Evolutionary conservation across 345 rosid genomes (phyloP).

Genomic region (Pugionium cornutum): DNA sequence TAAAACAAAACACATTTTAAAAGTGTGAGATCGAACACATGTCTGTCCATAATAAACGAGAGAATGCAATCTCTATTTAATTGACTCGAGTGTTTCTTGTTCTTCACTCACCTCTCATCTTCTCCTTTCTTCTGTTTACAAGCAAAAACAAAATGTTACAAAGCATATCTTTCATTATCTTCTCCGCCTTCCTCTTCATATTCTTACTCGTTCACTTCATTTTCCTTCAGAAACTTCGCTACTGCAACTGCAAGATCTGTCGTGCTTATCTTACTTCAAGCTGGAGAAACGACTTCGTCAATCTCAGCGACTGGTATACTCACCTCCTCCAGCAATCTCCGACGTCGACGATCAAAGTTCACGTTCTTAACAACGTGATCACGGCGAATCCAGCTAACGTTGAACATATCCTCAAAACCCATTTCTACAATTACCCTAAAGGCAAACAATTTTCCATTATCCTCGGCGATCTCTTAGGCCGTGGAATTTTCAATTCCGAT

Average conservation of each 20-base stretch:
- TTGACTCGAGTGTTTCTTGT: conserved; percentile 19
- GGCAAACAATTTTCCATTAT: conserved; percentile 75
- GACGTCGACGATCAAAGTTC: conserved; percentile 62
- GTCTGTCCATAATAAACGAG: conserved; percentile 32
- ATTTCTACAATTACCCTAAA: conserved; percentile 70
- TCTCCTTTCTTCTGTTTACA: conserved; percentile 15
- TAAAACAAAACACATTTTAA: too few species aligned
- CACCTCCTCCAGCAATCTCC: conserved; percentile 65
- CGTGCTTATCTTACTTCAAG: conserved; percentile 52
- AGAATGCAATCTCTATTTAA: conserved; percentile 32
- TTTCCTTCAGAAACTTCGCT: conserved; percentile 40
- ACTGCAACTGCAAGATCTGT: conserved; percentile 76
- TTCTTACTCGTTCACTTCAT: conserved; percentile 25
- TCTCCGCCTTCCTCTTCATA: conserved; percentile 27
- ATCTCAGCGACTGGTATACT: conserved; percentile 76
- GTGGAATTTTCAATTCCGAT: conserved; percentile 79
- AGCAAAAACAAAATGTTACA: conserved; percentile 27
- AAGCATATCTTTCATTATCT: conserved; percentile 16
- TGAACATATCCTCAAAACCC: conserved; percentile 70
- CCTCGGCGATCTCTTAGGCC: conserved; percentile 75
- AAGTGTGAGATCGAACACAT: too few species aligned
- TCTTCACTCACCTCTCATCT: conserved; percentile 16
- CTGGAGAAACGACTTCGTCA: conserved; percentile 58
- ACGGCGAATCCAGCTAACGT: conserved; percentile 72
- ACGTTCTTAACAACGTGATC: conserved; percentile 62